Percentiles rank a stretch among this genome's conserved stretches.
phyloP scores from a whole-genome alignment of 1,139 yeast genomes.

The Dujonia santamariae region DNA sequence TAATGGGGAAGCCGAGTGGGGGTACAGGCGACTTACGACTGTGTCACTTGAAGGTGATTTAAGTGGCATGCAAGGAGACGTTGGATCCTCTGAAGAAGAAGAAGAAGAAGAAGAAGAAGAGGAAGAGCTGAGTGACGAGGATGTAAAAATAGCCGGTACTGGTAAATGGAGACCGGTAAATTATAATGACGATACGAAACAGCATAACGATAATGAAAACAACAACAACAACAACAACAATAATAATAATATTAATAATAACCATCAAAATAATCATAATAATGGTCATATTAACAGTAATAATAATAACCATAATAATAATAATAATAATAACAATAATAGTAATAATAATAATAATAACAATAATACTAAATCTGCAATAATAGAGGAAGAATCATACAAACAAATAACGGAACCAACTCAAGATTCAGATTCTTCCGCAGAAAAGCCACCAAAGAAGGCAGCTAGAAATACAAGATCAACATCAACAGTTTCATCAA shows the following conservation, averaged over 20 bases:
- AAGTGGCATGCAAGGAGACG: conserved; percentile 17
- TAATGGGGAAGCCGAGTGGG: conserved; percentile 87
- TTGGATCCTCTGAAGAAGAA: conserved; percentile 16
- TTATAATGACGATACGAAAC: not conserved
- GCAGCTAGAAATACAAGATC: conserved; percentile 25
- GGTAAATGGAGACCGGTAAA: too few species aligned
- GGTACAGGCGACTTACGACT: conserved; percentile 84
- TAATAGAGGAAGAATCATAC: conserved; percentile 12
- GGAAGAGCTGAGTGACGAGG: conserved; percentile 16
- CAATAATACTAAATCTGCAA: too few species aligned
- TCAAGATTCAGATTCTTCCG: conserved; percentile 19
- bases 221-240: conserved; percentile 16
- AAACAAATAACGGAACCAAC: conserved; percentile 14
- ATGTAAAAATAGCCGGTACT: conserved; percentile 21
- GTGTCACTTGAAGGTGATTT: conserved; percentile 86
- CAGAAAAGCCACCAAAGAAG: conserved; percentile 34
- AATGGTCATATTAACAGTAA: conserved; percentile 25
- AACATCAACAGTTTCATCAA: too few species aligned
- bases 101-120: conserved; percentile 23
- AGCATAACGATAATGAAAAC: conserved; percentile 26
- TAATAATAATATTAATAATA: too few species aligned
- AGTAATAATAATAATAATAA: conserved; percentile 25
- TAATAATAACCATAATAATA: conserved; percentile 11
- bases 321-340: conserved; percentile 12
- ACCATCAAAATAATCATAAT: conserved; percentile 12